Base-by-base conservation (phyloP, 176 grass and related monocot species). In the Tillandsia leiboldiana region DNA sequence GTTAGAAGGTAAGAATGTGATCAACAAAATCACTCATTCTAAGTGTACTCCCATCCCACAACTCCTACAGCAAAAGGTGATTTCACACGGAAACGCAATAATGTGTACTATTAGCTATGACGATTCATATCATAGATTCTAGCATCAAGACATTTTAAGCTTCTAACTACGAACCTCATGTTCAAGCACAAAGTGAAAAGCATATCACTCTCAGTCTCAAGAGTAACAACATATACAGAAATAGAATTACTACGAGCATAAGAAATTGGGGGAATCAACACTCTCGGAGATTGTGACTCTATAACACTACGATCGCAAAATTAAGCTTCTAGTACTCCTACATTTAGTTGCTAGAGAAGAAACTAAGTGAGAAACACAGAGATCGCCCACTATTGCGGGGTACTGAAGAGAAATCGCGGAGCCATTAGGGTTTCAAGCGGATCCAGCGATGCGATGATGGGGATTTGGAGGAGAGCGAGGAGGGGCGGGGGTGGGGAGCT, bases 281-380 rank as follows among this genome's bases (percentile, higher is more conserved):
- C n/a, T 22, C 2, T 9, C 56, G 0, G 6, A 61, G 22, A 61
- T 61, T 20, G 56, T 9, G 8, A 6, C 15, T 9, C 56, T 23
- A 61, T 20, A 18, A 20, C 22, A 23, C 17, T 61, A 61, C 15
- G 15, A 61, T 23, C 17, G 56, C n/a, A 10, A 61, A 61, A 18
- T 20, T 10, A 61, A 61, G 22, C 17, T 20, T 61, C 15, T 20
- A 61, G 15, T 61, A 9, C 7, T 9, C 15, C 56, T 23, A 61
- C 56, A 61, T 61, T 61, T 20, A 61, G 53, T 49, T 10, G 24
- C 18, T 79, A 17, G 53, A 48, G 26, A 71, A 48, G 49, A 69
- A 59, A 48, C 71, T 33, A 79, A 70, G 29, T 61, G 48, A 66
- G 33, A 70, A 79, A 64, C 69, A 51, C 10, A 54, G 29, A 70